These are phyloP conservation scores for Colletotrichum orchidophilum DNA, from an alignment of 2,329 filamentous ascomycete species.

Conservation along the genomic window DNA sequence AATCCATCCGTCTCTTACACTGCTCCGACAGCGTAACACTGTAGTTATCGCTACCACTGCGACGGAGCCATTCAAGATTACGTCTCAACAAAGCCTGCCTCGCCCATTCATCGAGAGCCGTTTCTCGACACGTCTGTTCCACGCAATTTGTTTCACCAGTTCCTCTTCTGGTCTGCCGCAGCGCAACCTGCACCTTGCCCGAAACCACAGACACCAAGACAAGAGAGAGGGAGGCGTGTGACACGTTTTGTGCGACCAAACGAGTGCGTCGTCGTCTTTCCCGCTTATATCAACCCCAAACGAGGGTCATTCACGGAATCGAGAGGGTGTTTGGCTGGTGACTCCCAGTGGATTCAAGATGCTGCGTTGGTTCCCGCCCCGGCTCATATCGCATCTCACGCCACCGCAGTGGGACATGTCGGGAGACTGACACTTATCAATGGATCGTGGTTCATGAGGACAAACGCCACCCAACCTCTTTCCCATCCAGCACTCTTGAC, in stretches of 20 bases:
- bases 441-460: not conserved
- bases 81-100: not conserved
- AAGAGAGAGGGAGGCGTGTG: not conserved
- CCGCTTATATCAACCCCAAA: not conserved
- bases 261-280: not conserved
- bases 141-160: not conserved
- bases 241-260: slow-evolving; percentile 2
- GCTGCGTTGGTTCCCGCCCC: not conserved
- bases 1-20: slow-evolving; percentile 22
- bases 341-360: slow-evolving; percentile 17
- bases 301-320: not conserved
- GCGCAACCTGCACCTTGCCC: not conserved
- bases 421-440: not conserved
- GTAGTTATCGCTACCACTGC: not conserved
- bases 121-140: not conserved
- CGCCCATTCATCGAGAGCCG: not conserved
- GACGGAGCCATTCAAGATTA: not conserved
- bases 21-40: slow-evolving; percentile 2
- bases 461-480: not conserved
- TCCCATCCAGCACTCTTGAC: not conserved
- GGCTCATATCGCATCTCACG: slow-evolving; percentile 4
- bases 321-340: slow-evolving; percentile 24
- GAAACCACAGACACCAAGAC: not conserved
- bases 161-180: slow-evolving; percentile 5
- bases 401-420: not conserved